phyloP scores from a whole-genome alignment of 768 basidiomycete genomes.

The Agrocybe praecox region DNA sequence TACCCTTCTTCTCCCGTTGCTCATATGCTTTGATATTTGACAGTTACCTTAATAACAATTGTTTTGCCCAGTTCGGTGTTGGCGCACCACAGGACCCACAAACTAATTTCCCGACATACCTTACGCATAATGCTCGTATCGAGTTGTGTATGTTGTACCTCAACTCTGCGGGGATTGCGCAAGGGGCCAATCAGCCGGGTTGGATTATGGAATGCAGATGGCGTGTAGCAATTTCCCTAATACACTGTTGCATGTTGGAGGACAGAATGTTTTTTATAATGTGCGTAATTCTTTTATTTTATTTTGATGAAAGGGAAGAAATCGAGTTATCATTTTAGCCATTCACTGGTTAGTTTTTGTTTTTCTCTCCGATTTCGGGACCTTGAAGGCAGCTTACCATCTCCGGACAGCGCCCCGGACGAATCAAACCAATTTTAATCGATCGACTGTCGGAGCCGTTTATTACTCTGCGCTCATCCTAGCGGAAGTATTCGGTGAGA shows the following conservation, averaged over 20 bases:
- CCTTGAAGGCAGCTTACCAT: too few species aligned
- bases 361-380: neutral
- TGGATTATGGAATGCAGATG: conserved; percentile 67
- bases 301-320: neutral
- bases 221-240: conserved; percentile 57
- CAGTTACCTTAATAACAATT: conserved; percentile 56
- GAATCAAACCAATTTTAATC: conserved; percentile 57
- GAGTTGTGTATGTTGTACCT: conserved; percentile 55
- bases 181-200: conserved; percentile 44
- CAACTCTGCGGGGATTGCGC: conserved; percentile 46
- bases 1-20: too few species aligned
- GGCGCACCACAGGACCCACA: conserved; percentile 39
- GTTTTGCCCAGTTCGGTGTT: conserved; percentile 45
- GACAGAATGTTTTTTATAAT: conserved; percentile 70
- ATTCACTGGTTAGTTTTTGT: neutral
- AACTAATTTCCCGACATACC: conserved; percentile 50
- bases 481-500: conserved; percentile 68
- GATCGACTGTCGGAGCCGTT: conserved; percentile 78
- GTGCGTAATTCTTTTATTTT: too few species aligned
- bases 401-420: conserved; percentile 59
- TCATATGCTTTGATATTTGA: too few species aligned
- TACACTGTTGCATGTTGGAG: conserved; percentile 61
- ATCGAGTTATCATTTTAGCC: neutral
- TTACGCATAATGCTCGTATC: conserved; percentile 60
- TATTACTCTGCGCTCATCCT: conserved; percentile 75